phyloP scores from a whole-genome alignment of 495 filamentous ascomycete species.

The Evernia prunastri region DNA sequence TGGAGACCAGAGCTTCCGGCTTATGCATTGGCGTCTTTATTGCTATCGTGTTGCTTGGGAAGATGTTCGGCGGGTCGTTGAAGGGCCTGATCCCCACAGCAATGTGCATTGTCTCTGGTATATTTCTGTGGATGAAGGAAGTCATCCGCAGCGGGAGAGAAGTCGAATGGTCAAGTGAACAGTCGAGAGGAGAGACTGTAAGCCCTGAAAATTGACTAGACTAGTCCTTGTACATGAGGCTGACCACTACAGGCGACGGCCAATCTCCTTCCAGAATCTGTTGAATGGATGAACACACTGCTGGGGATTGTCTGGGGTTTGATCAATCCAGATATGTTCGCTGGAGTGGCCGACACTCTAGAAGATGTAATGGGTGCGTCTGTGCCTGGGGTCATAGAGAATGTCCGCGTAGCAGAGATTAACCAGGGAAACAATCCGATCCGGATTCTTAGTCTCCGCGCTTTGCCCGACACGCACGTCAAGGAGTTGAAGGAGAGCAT shows the following conservation, averaged over 20 bases:
- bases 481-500: constrained; percentile 71
- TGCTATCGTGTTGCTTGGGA: constrained; percentile 69
- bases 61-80: constrained; percentile 68
- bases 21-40: constrained; percentile 63
- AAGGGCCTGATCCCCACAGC: constrained; percentile 68
- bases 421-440: constrained; percentile 86
- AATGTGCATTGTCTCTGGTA: constrained; percentile 59
- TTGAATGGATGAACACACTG: constrained; percentile 91
- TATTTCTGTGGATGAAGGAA: constrained; percentile 86
- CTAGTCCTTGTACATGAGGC: background rate
- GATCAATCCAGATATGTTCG: constrained; percentile 90
- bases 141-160: constrained; percentile 72
- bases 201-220: constrained; percentile 26
- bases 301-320: constrained; percentile 78
- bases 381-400: constrained; percentile 80
- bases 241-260: constrained; percentile 52
- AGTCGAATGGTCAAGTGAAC: constrained; percentile 83
- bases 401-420: constrained; percentile 93
- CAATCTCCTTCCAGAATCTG: constrained; percentile 86
- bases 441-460: constrained; percentile 80
- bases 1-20: constrained; percentile 64
- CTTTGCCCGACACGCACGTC: constrained; percentile 77
- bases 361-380: constrained; percentile 97
- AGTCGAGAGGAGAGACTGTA: constrained; percentile 73
- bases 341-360: constrained; percentile 61